Evolutionary conservation across 495 filamentous ascomycete species (phyloP).

Genomic region (Penicillium diatomitis): DNA sequence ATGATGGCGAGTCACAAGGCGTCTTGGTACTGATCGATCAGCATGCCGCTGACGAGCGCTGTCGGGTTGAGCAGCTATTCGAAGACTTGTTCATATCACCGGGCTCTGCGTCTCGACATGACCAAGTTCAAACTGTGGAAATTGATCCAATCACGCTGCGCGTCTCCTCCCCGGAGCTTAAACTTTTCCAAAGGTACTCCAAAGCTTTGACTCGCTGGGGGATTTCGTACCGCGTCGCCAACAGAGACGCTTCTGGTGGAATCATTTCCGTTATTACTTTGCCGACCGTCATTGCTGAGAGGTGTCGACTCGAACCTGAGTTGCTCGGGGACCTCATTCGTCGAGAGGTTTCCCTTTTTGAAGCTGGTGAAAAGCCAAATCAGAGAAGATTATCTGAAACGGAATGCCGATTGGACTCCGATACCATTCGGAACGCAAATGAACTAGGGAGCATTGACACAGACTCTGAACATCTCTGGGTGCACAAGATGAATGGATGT

Average conservation of each 20-base stretch:
- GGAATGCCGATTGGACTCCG: too few species aligned
- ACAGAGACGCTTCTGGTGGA: conserved; percentile 4
- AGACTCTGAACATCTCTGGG: conserved; percentile 36
- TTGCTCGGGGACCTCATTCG: conserved; percentile 63
- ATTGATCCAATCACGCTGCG: conserved; percentile 54
- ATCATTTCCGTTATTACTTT: conserved; percentile 46
- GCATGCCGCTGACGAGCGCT: conserved; percentile 88
- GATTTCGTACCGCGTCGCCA: conserved; percentile 45
- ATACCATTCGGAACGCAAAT: too few species aligned
- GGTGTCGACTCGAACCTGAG: conserved; percentile 62
- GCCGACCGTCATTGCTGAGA: conserved; percentile 62
- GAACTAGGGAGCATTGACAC: neutral
- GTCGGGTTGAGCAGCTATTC: conserved; percentile 65
- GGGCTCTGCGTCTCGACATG: neutral
- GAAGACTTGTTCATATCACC: conserved; percentile 28
- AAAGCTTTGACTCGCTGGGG: conserved; percentile 63
- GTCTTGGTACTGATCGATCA: conserved; percentile 79
- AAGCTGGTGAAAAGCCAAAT: conserved; percentile 20
- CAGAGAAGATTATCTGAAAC: too few species aligned
- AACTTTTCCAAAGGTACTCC: conserved; percentile 44
- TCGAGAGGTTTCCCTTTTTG: conserved; percentile 57
- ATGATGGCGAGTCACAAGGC: neutral
- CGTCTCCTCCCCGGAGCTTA: conserved; percentile 46
- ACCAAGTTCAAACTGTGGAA: conserved; percentile 18
- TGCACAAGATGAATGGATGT: conserved; percentile 52